Evolutionary conservation across 768 basidiomycete genomes (phyloP).

Genomic region (Panellus pusillus): DNA sequence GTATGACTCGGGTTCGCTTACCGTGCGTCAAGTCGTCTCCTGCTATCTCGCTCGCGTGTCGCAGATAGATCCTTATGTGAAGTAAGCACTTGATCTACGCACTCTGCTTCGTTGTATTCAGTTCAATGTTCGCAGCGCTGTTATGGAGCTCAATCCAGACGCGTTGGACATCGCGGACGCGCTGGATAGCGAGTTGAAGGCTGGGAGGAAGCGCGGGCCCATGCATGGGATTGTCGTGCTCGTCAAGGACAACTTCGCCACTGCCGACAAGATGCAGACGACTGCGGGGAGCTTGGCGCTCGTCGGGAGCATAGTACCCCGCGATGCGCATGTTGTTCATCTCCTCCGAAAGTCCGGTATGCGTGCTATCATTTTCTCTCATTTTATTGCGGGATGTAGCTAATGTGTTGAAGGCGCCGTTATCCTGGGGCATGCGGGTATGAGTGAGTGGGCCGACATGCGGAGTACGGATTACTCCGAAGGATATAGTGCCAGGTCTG

Average conservation of each 20-base stretch:
- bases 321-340: conserved; percentile 22
- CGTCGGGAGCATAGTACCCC: conserved; percentile 21
- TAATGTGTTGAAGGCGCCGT: conserved; percentile 14
- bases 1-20: conserved; percentile 11
- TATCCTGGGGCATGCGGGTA: conserved; percentile 35
- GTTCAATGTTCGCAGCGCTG: conserved; percentile 5
- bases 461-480: conserved; percentile 29
- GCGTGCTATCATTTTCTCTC: background rate
- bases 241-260: conserved; percentile 24
- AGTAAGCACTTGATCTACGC: background rate
- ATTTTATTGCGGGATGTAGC: background rate
- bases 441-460: conserved; percentile 36
- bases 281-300: conserved; percentile 20
- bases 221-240: conserved; percentile 22
- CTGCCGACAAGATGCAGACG: conserved; percentile 23
- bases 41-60: conserved; percentile 18
- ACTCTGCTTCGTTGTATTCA: background rate
- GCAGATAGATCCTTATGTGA: conserved; percentile 15
- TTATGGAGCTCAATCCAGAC: conserved; percentile 23
- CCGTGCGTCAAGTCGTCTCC: conserved; percentile 13
- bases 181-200: conserved; percentile 16
- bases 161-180: conserved; percentile 16
- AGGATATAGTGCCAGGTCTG: conserved; percentile 24
- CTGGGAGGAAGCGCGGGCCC: conserved; percentile 16
- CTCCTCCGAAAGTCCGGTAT: conserved; percentile 13